Base-by-base conservation (phyloP, 2,329 filamentous ascomycete species). In the Acrocalymma vagum region DNA sequence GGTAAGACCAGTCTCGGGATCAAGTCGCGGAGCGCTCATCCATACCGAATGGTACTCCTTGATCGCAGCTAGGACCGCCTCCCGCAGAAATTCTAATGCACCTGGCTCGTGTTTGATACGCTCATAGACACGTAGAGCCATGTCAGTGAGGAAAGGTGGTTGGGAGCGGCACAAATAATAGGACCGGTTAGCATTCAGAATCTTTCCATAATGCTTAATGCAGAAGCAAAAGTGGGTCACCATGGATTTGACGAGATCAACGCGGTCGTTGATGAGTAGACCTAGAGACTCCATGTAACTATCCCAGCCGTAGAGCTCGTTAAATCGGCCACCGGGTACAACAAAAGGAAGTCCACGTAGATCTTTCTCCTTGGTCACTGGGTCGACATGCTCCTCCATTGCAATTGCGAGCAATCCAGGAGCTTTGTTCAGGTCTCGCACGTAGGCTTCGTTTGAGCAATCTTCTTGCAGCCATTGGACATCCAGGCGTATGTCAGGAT, bases 251-350 rank as follows among this genome's bases (percentile, higher is more conserved):
- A 91, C 91, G 39, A 97, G 76, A 60, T 96, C 85, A 15, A 90
- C 84, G 44, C 89, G 85, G 65, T 94, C 88, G 63, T 93, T 90
- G 57, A 90, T 83, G 44, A 97, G 77, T 43, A 99, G 79, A 13
- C 94, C 94, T 3, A 97, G 78, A 5, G 93, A 94, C 69, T 93
- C 90, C 91, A 99, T 97, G 76, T 97, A 99, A 68, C 91, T 96
- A 72, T 99, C 94, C 94, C 94, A 99, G 30, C 93, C 93, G 67
- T 99, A 99, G 15, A 99, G 74, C 70, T 99, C 94, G 71, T 99
- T 99, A 84, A 99, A 99, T 20, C 94, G 84, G 16, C 94, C 94
- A 45, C 94, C 94, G 0, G 94, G 94, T 3, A 99, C 94, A n/a
- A 97, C 91, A 59, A 97, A 99, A 0, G 94, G 93, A 43, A 95